Conservation (phyloP, 2,329 filamentous ascomycete genomes). For the Colletotrichum lentis region DNA sequence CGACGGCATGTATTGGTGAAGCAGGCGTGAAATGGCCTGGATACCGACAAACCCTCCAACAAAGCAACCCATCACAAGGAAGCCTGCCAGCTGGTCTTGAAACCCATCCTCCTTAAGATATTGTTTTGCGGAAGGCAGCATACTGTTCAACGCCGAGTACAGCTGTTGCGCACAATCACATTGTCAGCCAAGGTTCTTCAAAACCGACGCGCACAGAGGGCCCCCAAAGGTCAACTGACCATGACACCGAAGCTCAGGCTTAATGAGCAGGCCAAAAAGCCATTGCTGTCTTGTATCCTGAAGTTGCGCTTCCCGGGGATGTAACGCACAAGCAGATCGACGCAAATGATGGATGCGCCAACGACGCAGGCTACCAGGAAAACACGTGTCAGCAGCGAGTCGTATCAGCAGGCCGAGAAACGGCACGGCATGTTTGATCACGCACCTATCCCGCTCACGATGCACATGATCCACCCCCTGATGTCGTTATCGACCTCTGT, state of each 20-base stretch:
- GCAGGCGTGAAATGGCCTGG: conserved; percentile 73
- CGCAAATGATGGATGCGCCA: conserved; percentile 84
- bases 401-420: background rate
- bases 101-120: conserved; percentile 78
- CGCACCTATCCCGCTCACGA: conserved; percentile 78
- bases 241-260: conserved; percentile 96
- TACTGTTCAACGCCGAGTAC: conserved; percentile 90
- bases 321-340: conserved; percentile 78
- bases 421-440: conserved; percentile 39
- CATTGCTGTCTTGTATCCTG: conserved; percentile 86
- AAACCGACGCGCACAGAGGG: background rate
- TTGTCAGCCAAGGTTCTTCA: conserved; percentile 4
- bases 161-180: conserved; percentile 61
- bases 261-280: conserved; percentile 85
- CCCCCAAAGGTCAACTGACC: conserved; percentile 61
- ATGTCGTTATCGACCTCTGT: conserved; percentile 75
- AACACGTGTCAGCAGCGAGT: conserved; percentile 34
- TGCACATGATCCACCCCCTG: conserved; percentile 90
- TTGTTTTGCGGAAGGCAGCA: conserved; percentile 84
- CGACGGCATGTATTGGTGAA: conserved; percentile 79
- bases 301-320: conserved; percentile 81
- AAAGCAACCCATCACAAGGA: conserved; percentile 75
- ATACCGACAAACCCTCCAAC: conserved; percentile 77
- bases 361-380: conserved; percentile 66
- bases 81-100: conserved; percentile 71